These are phyloP conservation scores for Hypocreales sp. DNA, from an alignment of 2,329 filamentous ascomycete genomes.

Conservation along the genomic window DNA sequence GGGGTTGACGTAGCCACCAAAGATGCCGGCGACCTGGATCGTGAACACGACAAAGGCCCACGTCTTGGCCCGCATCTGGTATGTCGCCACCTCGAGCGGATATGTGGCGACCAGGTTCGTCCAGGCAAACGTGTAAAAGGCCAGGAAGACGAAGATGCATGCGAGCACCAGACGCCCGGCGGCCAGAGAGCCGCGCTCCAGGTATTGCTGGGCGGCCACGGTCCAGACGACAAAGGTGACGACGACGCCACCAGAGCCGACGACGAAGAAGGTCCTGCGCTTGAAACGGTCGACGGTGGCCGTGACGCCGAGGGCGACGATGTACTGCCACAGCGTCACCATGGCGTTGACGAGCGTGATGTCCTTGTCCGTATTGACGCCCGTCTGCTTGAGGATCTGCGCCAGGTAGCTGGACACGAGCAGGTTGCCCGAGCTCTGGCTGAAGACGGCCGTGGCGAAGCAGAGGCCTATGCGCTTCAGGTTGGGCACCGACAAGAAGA, in stretches of 20 bases:
- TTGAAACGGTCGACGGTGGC: constrained; percentile 20
- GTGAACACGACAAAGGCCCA: constrained; percentile 24
- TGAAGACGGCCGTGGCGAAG: constrained; percentile 22
- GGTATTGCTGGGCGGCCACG: constrained; percentile 19
- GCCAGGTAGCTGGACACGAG: constrained; percentile 26
- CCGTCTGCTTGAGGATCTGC: constrained; percentile 21
- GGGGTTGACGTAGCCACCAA: constrained; percentile 23
- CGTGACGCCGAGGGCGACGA: constrained; percentile 21
- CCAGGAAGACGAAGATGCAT: constrained; percentile 26
- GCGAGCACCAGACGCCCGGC: constrained; percentile 20
- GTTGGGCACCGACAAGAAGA: constrained; percentile 22
- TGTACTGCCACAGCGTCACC: constrained; percentile 25
- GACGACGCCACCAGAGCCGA: constrained; percentile 20
- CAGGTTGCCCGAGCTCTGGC: constrained; percentile 23
- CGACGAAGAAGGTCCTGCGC: constrained; percentile 22
- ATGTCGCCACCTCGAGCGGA: constrained; percentile 24
- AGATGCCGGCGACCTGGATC: constrained; percentile 21
- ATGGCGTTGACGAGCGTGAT: constrained; percentile 25
- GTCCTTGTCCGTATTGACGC: constrained; percentile 19
- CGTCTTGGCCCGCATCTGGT: constrained; percentile 25
- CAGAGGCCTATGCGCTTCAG: constrained; percentile 23
- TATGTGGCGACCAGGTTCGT: constrained; percentile 26
- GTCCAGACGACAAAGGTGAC: constrained; percentile 25
- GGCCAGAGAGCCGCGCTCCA: constrained; percentile 13
- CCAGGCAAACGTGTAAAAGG: constrained; percentile 26